Evolutionary conservation across 192 early-diverging fungal species (phyloP), one percentile per base, ranked within the genome.

Genomic region (Coemansia sp.): DNA sequence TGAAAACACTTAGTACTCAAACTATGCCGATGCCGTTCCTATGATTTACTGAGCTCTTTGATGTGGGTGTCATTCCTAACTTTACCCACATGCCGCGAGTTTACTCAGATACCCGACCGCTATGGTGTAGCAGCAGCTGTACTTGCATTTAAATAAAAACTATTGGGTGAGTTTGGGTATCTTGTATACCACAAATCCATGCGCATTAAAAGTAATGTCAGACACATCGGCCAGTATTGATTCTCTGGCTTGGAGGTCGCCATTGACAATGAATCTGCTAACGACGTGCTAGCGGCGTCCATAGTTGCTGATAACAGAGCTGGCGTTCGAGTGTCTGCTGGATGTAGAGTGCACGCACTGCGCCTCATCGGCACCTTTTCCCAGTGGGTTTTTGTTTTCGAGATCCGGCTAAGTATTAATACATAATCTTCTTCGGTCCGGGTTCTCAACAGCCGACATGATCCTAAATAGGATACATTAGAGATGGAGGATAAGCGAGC

Each of bases 21-120:
- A n/a, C n/a, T n/a, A n/a, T n/a, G n/a, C n/a, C n/a, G n/a, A n/a
- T n/a, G n/a, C n/a, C n/a, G n/a, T n/a, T n/a, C n/a, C n/a, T n/a
- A n/a, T n/a, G n/a, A n/a, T n/a, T n/a, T n/a, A n/a, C n/a, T n/a
- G 20, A 55, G 13, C 20, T 77, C 14, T 59, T 21, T 0, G 72
- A 83, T 12, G 72, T 83, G 0, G 75, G 69, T 11, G 81, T 83
- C n/a, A 42, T 61, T 16, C 81, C 81, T 31, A 77, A 77, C 57
- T 75, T 77, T 53, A 77, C 72, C 20, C 72, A n/a, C 76, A 0
- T 68, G 45, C 23, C 36, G 64, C 45, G 47, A 45, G 28, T 80
- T 81, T 36, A 69, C 78, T 11, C 83, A 84, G 62, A 77, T 84
- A 42, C 81, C 83, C 1, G 83, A 84, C 75, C 83, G 81, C 64